These are phyloP conservation scores for Colletotrichum trifolii DNA, from an alignment of 2,329 filamentous ascomycete genomes.

Conservation along the genomic window DNA sequence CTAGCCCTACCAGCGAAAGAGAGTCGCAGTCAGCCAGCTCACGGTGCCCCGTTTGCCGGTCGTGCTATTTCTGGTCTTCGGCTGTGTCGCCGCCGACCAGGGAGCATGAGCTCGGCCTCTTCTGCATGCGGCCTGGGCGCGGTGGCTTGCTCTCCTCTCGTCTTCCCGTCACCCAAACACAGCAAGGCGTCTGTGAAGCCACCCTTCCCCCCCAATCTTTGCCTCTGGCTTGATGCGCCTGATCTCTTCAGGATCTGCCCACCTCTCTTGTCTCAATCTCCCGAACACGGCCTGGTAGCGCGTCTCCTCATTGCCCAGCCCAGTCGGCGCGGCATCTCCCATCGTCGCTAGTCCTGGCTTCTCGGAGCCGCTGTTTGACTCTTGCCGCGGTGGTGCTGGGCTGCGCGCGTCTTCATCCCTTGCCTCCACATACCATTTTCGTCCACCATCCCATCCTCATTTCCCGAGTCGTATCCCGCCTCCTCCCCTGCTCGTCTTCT, in stretches of 20 bases:
- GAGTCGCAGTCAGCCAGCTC: not conserved
- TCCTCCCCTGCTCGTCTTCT: slow-evolving; percentile 26
- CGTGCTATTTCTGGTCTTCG: slow-evolving; percentile 31
- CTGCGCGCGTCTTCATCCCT: slow-evolving; percentile 5
- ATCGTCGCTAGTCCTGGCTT: slow-evolving; percentile 21
- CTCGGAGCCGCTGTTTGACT: slow-evolving; percentile 24
- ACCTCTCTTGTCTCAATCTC: slow-evolving; percentile 28
- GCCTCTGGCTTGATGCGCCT: not conserved
- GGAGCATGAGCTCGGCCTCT: slow-evolving; percentile 30
- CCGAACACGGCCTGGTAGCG: slow-evolving; percentile 17
- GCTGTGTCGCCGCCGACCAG: slow-evolving; percentile 31
- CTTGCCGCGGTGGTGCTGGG: not conserved
- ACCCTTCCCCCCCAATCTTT: slow-evolving; percentile 10
- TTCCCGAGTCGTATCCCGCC: slow-evolving; percentile 33
- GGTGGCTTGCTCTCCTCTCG: slow-evolving; percentile 33
- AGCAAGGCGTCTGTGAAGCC: too few relatives aligned
- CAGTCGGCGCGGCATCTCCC: slow-evolving; percentile 24
- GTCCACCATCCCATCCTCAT: slow-evolving; percentile 28
- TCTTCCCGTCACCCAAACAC: slow-evolving; percentile 6
- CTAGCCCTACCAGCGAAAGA: too few relatives aligned
- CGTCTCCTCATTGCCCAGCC: slow-evolving; percentile 3
- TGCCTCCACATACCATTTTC: slow-evolving; percentile 21
- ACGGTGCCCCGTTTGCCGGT: slow-evolving; percentile 27
- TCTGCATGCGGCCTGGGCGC: slow-evolving; percentile 37
- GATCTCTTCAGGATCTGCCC: slow-evolving; percentile 12